A percentile compares a stretch with the other conserved stretches of the same genome.
Evolutionary conservation across 306 rosid species (phyloP).

Genomic region (Luffa acutangula): DNA sequence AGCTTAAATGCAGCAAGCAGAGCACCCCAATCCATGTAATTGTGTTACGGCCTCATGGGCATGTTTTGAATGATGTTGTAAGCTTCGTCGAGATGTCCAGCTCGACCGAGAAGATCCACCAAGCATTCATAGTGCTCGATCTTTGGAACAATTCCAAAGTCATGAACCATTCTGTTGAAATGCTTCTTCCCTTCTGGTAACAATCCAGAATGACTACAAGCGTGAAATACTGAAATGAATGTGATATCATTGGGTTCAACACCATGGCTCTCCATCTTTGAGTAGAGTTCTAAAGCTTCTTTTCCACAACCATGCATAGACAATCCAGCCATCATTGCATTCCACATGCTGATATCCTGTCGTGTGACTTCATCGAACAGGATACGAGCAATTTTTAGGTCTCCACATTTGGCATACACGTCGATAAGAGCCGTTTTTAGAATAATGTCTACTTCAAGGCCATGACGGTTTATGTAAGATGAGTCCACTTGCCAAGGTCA

Average conservation of each 20-base stretch:
- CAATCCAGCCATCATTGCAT: constrained; percentile 55
- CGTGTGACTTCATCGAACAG: constrained; percentile 21
- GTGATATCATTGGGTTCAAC: constrained; percentile 37
- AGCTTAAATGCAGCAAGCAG: constrained; percentile 51
- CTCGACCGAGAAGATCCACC: constrained; percentile 64
- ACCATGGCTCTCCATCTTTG: constrained; percentile 32
- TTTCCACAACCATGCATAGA: constrained; percentile 47
- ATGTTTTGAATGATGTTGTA: constrained; percentile 28
- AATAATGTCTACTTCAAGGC: constrained; percentile 27
- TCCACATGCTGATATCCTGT: constrained; percentile 46
- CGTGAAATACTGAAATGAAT: constrained; percentile 41
- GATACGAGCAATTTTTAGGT: constrained; percentile 27
- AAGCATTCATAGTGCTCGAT: constrained; percentile 56
- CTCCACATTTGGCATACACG: constrained; percentile 77
- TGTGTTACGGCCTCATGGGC: constrained; percentile 47
- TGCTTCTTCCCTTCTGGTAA: constrained; percentile 34
- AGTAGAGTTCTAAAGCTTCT: constrained; percentile 39
- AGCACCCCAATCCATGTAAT: constrained; percentile 38
- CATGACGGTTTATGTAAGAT: constrained; percentile 44
- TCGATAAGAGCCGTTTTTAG: constrained; percentile 44
- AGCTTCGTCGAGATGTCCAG: constrained; percentile 42
- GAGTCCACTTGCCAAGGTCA: constrained; percentile 59
- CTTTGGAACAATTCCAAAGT: constrained; percentile 35
- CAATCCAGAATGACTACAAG: constrained; percentile 61
- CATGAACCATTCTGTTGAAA: constrained; percentile 35